Evolutionary conservation across 495 filamentous ascomycete genomes (phyloP).

Genomic region (Apodospora peruviana): DNA sequence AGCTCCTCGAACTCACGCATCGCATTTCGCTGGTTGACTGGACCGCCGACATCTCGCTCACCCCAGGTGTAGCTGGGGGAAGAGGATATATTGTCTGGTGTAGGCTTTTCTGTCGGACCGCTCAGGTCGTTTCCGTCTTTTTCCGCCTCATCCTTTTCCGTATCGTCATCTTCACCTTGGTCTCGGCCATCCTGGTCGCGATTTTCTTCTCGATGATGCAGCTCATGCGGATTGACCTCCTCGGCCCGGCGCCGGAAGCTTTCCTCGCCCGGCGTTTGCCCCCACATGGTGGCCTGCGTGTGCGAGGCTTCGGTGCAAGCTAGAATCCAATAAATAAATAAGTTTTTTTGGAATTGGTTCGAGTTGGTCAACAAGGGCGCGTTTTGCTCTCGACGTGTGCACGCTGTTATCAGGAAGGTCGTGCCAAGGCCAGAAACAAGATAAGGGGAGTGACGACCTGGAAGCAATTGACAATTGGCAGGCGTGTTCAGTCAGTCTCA

Average conservation of each 20-base stretch:
- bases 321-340: too few relatives aligned
- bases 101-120: constrained; percentile 11
- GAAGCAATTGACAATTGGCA: too few relatives aligned
- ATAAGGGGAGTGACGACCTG: too few relatives aligned
- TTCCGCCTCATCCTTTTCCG: not conserved
- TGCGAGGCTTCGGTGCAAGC: too few relatives aligned
- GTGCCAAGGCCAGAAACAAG: too few relatives aligned
- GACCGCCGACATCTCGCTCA: constrained; percentile 60
- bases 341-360: too few relatives aligned
- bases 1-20: constrained; percentile 70
- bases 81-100: constrained; percentile 3
- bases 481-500: too few relatives aligned
- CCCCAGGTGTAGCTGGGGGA: constrained; percentile 63
- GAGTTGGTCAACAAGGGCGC: too few relatives aligned
- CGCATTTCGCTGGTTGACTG: constrained; percentile 55
- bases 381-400: too few relatives aligned
- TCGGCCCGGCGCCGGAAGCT: constrained; percentile 16
- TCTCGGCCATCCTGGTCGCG: too few relatives aligned
- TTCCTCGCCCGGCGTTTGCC: constrained; percentile 10
- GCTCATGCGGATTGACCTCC: constrained; percentile 11
- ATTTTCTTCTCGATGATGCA: constrained; percentile 21
- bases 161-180: not conserved
- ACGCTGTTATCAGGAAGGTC: too few relatives aligned
- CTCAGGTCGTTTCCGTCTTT: constrained; percentile 2
- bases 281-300: too few relatives aligned